Percentiles rank a stretch among this genome's conserved stretches.
These are phyloP conservation scores for Avena atlantica DNA, from an alignment of 176 grass and related monocot genomes.

Conservation along the genomic window DNA sequence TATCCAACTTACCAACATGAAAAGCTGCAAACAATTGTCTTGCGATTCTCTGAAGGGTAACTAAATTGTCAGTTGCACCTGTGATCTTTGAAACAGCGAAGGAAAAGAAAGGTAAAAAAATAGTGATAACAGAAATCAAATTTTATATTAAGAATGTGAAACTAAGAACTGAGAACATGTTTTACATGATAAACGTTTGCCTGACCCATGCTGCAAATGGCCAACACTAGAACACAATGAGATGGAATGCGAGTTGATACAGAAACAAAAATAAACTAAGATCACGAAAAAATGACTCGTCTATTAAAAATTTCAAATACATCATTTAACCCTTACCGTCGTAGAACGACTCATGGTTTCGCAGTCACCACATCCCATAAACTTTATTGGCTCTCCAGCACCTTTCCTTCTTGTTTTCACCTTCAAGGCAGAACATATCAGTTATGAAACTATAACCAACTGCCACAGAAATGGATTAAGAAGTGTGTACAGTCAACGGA, in stretches of 20 bases:
- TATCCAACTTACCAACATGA: slow-evolving; percentile 62
- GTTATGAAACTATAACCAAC: slow-evolving; percentile 29
- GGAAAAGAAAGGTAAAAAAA: slow-evolving; percentile 26
- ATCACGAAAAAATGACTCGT: background rate
- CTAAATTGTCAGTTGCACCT: slow-evolving; percentile 75
- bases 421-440: slow-evolving; percentile 46
- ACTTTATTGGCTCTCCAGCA: slow-evolving; percentile 87
- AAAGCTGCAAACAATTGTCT: slow-evolving; percentile 84
- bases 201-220: background rate
- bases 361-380: slow-evolving; percentile 95
- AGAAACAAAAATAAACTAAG: slow-evolving; percentile 30
- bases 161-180: background rate
- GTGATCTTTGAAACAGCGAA: slow-evolving; percentile 67
- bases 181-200: slow-evolving; percentile 32
- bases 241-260: slow-evolving; percentile 14
- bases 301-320: background rate
- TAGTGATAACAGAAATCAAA: background rate
- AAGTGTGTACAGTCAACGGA: slow-evolving; percentile 20
- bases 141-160: slow-evolving; percentile 20
- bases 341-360: slow-evolving; percentile 83
- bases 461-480: slow-evolving; percentile 28
- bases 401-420: slow-evolving; percentile 86
- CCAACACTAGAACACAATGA: slow-evolving; percentile 7
- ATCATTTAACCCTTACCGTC: slow-evolving; percentile 61
- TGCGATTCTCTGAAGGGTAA: slow-evolving; percentile 70